These are phyloP conservation scores for Physcomitrellopsis africana DNA, from an alignment of 225 moss, liverwort and hornwort genomes.

Conservation along the genomic window DNA sequence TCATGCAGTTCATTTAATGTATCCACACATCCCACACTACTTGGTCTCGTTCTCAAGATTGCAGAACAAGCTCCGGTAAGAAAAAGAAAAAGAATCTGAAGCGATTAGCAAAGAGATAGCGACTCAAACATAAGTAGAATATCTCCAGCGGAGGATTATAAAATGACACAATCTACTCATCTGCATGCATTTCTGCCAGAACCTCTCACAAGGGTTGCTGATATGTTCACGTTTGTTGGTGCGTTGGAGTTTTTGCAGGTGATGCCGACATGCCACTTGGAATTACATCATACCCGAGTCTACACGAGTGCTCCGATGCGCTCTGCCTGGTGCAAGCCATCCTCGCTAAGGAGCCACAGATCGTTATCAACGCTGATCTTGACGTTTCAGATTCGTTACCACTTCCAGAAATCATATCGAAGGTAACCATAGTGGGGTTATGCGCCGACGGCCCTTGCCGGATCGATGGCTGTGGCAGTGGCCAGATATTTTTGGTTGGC, in stretches of 20 bases:
- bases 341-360: constrained; percentile 54
- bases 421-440: constrained; percentile 55
- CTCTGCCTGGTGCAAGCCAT: constrained; percentile 72
- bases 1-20: too few species aligned
- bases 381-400: constrained; percentile 66
- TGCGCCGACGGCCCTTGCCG: constrained; percentile 49
- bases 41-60: too few species aligned
- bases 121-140: too few species aligned
- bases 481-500: constrained; percentile 64
- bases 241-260: background rate
- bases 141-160: too few species aligned
- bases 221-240: too few species aligned
- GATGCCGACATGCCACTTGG: background rate
- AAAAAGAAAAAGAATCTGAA: too few species aligned
- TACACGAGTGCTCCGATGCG: constrained; percentile 42
- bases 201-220: background rate
- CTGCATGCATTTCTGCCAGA: too few species aligned
- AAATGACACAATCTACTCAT: too few species aligned
- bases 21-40: too few species aligned
- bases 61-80: too few species aligned
- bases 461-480: constrained; percentile 54
- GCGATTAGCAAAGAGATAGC: too few species aligned
- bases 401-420: constrained; percentile 56
- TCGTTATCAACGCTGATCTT: constrained; percentile 57
- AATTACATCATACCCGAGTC: background rate